Evolutionary conservation across 169 alveolate species (phyloP).

Genomic region (Plasmodium gaboni): DNA sequence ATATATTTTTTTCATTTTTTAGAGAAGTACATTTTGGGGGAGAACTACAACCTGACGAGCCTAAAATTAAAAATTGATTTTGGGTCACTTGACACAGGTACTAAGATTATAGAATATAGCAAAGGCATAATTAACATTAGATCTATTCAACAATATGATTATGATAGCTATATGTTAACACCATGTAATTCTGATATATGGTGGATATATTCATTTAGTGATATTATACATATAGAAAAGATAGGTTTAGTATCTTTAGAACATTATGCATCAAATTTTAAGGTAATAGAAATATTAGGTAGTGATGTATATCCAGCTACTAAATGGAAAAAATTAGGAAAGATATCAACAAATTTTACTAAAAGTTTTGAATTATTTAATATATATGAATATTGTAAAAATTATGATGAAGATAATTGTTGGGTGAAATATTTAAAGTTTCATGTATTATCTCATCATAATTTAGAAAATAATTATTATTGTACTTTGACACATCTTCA

Average conservation of each 20-base stretch:
- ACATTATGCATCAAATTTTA: conserved; percentile 87
- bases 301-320: conserved; percentile 86
- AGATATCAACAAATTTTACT: conserved; percentile 82
- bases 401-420: conserved; percentile 80
- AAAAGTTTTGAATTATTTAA: conserved; percentile 86
- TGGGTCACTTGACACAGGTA: conserved; percentile 89
- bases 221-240: conserved; percentile 85
- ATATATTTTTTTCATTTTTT: not conserved
- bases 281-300: conserved; percentile 81
- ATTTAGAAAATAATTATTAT: conserved; percentile 85
- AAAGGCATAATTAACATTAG: conserved; percentile 74
- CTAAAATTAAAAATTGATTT: conserved; percentile 85
- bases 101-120: conserved; percentile 86
- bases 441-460: conserved; percentile 86
- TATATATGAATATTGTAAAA: conserved; percentile 80
- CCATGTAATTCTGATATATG: conserved; percentile 87
- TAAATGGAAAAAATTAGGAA: conserved; percentile 86
- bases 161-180: conserved; percentile 86
- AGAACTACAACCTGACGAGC: conserved; percentile 71
- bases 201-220: conserved; percentile 88
- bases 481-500: conserved; percentile 88
- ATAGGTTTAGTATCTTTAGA: conserved; percentile 85
- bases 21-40: conserved; percentile 76
- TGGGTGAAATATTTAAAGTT: conserved; percentile 85
- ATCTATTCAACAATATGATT: conserved; percentile 79